These are phyloP conservation scores for Basipetospora chlamydospora DNA, from an alignment of 2,329 filamentous ascomycete genomes.

Conservation along the genomic window DNA sequence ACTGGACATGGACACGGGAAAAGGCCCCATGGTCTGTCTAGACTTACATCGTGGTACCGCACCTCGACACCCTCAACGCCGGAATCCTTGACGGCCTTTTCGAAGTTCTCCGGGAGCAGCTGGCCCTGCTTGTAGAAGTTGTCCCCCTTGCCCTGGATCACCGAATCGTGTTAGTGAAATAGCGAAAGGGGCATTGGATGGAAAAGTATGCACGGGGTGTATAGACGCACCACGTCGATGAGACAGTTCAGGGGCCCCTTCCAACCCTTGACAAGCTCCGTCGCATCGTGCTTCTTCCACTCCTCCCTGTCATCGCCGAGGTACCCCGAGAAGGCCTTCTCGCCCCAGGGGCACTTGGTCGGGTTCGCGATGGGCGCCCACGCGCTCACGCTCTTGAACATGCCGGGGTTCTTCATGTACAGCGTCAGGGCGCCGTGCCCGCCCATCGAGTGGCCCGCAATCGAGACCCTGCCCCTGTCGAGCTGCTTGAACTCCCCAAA, in stretches of 20 bases:
- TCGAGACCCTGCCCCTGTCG: constrained; percentile 57
- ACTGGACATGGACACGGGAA: too few species aligned
- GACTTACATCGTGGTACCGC: constrained; percentile 62
- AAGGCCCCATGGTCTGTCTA: too few species aligned
- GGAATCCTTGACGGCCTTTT: constrained; percentile 60
- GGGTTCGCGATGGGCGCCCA: constrained; percentile 89
- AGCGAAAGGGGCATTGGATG: too few species aligned
- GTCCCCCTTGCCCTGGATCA: constrained; percentile 82
- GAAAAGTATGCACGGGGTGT: too few species aligned
- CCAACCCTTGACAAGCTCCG: constrained; percentile 70
- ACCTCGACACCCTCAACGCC: constrained; percentile 61
- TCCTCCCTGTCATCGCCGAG: constrained; percentile 60
- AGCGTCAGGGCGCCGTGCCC: constrained; percentile 89
- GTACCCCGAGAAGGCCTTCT: constrained; percentile 91
- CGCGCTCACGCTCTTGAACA: constrained; percentile 78
- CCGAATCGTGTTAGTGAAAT: too few species aligned
- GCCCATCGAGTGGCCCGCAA: constrained; percentile 94
- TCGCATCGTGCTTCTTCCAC: constrained; percentile 87
- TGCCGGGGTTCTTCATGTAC: constrained; percentile 80
- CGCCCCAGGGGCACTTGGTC: constrained; percentile 73
- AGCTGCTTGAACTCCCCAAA: constrained; percentile 58
- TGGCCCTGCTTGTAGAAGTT: constrained; percentile 94
- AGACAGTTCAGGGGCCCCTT: constrained; percentile 58
- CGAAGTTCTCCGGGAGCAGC: constrained; percentile 85
- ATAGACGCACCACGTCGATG: constrained; percentile 76